Conservation (phyloP, 2,329 filamentous ascomycete species). For the Chaetoscypha palmicola region DNA sequence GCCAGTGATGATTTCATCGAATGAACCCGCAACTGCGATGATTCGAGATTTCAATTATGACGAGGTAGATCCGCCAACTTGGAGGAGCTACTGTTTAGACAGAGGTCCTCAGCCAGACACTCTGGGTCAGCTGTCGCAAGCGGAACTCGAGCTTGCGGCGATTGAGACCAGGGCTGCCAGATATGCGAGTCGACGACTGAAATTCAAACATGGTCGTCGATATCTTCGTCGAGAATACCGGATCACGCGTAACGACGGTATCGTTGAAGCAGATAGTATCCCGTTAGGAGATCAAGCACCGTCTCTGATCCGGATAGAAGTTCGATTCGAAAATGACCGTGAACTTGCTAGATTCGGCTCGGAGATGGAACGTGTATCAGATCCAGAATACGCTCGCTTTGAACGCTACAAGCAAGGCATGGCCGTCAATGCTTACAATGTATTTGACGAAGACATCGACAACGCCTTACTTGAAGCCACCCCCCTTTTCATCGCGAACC, state of each 20-base stretch:
- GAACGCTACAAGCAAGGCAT: background rate
- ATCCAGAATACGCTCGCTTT: background rate
- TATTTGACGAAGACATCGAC: background rate
- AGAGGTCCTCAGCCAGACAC: constrained; percentile 3
- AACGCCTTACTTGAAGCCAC: background rate
- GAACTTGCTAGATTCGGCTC: too few relatives aligned
- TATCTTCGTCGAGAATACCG: background rate
- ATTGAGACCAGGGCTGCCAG: background rate
- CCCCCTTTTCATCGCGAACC: background rate
- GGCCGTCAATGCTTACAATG: too few relatives aligned
- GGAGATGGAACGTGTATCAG: too few relatives aligned
- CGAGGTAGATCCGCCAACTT: background rate
- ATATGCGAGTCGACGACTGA: too few relatives aligned
- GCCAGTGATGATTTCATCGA: background rate
- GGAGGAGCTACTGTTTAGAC: background rate
- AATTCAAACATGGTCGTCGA: background rate
- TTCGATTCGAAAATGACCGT: too few relatives aligned
- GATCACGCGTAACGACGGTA: background rate
- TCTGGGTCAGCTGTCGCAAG: background rate
- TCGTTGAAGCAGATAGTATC: background rate
- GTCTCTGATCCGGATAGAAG: background rate
- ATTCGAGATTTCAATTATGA: constrained; percentile 4
- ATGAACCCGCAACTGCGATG: background rate
- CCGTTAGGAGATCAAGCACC: background rate
- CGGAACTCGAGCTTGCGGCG: background rate